phyloP scores from a whole-genome alignment of 2,329 filamentous ascomycete species.

The Pseudocercospora vitis region DNA sequence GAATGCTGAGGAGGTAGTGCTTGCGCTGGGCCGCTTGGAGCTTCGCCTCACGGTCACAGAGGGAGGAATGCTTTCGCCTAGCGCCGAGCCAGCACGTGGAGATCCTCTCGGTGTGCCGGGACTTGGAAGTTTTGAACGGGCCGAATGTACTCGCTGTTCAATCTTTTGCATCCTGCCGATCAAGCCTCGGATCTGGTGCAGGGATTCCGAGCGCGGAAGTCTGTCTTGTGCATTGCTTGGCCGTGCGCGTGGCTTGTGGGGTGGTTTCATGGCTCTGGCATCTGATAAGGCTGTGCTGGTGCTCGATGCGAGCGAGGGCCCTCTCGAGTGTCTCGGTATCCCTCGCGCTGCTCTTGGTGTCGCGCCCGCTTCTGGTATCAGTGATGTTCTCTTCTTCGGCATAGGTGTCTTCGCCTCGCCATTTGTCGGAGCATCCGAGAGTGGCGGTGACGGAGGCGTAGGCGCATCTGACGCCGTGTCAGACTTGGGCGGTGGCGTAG shows the following conservation, averaged over 20 bases:
- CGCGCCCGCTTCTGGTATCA: conserved; percentile 51
- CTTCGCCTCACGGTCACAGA: conserved; percentile 65
- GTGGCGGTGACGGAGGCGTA: conserved; percentile 89
- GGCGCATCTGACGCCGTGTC: conserved; percentile 64
- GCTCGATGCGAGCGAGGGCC: conserved; percentile 54
- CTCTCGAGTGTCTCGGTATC: conserved; percentile 53
- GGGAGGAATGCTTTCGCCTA: conserved; percentile 50
- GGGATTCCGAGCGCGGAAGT: conserved; percentile 66
- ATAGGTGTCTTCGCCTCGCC: conserved; percentile 43
- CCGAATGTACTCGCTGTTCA: conserved; percentile 88
- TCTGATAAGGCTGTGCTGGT: conserved; percentile 30
- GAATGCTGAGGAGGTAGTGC: conserved; percentile 44
- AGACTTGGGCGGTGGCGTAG: conserved; percentile 76
- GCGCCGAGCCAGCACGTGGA: conserved; percentile 54
- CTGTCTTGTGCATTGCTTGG: conserved; percentile 31
- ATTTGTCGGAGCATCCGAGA: conserved; percentile 78
- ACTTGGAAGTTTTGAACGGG: conserved; percentile 84
- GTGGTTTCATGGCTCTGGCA: conserved; percentile 40
- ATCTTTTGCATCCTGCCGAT: conserved; percentile 97
- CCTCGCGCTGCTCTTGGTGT: conserved; percentile 56
- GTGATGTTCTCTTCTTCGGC: conserved; percentile 44
- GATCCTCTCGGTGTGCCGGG: conserved; percentile 76
- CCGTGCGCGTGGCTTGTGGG: conserved; percentile 46
- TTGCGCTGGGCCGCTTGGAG: conserved; percentile 60
- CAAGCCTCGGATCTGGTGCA: conserved; percentile 88